These are phyloP conservation scores for Rehmannia glutinosa DNA, from an alignment of 257 asterid species.

Conservation along the genomic window DNA sequence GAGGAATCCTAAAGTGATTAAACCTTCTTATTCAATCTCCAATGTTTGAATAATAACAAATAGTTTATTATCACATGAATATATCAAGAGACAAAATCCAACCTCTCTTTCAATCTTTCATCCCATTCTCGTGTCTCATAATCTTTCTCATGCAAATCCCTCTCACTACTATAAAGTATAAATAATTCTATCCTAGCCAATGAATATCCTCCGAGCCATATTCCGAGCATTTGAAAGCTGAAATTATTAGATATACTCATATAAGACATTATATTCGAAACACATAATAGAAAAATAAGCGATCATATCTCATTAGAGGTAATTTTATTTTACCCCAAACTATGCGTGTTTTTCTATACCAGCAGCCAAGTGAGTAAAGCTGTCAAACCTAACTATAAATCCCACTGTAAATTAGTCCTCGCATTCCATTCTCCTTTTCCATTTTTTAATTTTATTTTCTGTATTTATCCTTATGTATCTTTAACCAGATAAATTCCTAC, in stretches of 20 bases:
- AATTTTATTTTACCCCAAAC: too few relatives aligned
- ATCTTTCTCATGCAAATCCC: constrained; percentile 71
- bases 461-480: neutral
- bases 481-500: neutral
- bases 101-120: constrained; percentile 62
- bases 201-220: constrained; percentile 84
- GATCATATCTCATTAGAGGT: too few relatives aligned
- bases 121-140: constrained; percentile 85
- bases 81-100: too few relatives aligned
- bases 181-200: constrained; percentile 77
- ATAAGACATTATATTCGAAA: neutral
- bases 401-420: neutral
- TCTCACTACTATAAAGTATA: constrained; percentile 86
- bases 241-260: neutral
- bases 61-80: too few relatives aligned
- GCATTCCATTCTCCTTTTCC: neutral
- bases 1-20: too few relatives aligned
- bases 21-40: too few relatives aligned
- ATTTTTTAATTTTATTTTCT: neutral
- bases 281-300: too few relatives aligned
- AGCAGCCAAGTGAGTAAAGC: constrained; percentile 23
- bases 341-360: too few relatives aligned
- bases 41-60: too few relatives aligned
- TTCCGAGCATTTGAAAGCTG: constrained; percentile 94
- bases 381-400: constrained; percentile 18